phyloP scores from a whole-genome alignment of 176 grass and related monocot genomes.

The Typha latifolia region DNA sequence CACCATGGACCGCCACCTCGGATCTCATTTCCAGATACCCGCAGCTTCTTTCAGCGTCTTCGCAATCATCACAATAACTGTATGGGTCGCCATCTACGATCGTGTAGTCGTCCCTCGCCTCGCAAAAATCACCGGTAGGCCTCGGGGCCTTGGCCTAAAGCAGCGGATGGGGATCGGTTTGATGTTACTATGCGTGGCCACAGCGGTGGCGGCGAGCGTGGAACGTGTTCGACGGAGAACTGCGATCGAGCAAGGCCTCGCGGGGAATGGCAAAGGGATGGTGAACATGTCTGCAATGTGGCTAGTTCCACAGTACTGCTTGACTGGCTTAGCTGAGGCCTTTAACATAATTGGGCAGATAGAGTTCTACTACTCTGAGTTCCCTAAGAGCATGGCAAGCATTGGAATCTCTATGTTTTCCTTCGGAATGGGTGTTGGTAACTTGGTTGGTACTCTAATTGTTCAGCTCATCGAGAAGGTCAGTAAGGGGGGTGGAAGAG shows the following conservation, averaged over 20 bases:
- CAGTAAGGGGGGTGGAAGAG: slow-evolving; percentile 12
- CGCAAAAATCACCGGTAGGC: slow-evolving; percentile 32
- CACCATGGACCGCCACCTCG: slow-evolving; percentile 43
- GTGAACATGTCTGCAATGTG: slow-evolving; percentile 45
- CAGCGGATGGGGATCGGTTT: slow-evolving; percentile 41
- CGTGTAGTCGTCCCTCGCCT: slow-evolving; percentile 32
- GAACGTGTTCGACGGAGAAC: slow-evolving; percentile 23
- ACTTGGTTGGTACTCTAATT: slow-evolving; percentile 25
- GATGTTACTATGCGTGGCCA: slow-evolving; percentile 22
- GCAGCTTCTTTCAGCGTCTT: slow-evolving; percentile 39
- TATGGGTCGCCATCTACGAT: slow-evolving; percentile 55
- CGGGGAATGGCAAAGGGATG: neutral
- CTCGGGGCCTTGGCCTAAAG: slow-evolving; percentile 42
- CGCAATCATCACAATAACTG: slow-evolving; percentile 46
- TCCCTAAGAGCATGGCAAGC: slow-evolving; percentile 58
- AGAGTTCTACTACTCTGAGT: slow-evolving; percentile 64
- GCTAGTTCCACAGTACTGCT: slow-evolving; percentile 44
- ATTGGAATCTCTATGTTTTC: slow-evolving; percentile 43
- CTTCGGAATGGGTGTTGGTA: slow-evolving; percentile 30
- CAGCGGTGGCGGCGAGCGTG: slow-evolving; percentile 15
- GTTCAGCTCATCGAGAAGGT: slow-evolving; percentile 18
- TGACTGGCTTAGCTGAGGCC: slow-evolving; percentile 49
- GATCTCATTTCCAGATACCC: slow-evolving; percentile 29
- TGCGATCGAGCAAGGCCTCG: slow-evolving; percentile 7
- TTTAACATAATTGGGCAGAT: slow-evolving; percentile 48